These are phyloP conservation scores for Chlamydomonas schloesseri DNA, from an alignment of 139 green algal genomes.

Conservation along the genomic window DNA sequence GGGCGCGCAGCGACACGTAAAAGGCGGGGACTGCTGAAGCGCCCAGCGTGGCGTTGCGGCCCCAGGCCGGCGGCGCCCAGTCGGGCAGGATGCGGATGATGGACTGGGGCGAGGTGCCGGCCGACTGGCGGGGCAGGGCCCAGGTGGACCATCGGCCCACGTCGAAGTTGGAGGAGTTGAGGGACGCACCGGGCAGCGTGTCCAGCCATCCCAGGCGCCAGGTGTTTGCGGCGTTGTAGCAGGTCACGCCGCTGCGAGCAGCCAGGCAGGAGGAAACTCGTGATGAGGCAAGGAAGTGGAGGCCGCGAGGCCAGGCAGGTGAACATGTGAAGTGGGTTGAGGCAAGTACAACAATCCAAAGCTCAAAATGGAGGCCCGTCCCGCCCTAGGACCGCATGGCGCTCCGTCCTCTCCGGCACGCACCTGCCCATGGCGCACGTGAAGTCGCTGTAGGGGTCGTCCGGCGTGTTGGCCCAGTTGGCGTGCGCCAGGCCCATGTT, in stretches of 20 bases:
- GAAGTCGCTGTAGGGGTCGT: slow-evolving; percentile 7
- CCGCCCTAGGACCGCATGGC: too few species aligned
- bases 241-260: not conserved
- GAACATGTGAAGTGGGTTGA: too few species aligned
- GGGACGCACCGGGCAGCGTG: not conserved
- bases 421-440: slow-evolving; percentile 27
- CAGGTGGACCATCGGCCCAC: not conserved
- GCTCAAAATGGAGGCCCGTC: too few species aligned
- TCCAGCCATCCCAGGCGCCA: not conserved
- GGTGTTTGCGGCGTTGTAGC: not conserved
- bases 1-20: slow-evolving; percentile 1
- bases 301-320: too few species aligned
- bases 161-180: not conserved
- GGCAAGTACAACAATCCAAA: too few species aligned
- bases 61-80: not conserved
- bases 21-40: not conserved
- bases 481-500: not conserved
- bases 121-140: not conserved
- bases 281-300: too few species aligned
- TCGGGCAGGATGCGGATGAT: slow-evolving; percentile 5
- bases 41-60: too few species aligned
- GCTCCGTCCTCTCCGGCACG: too few species aligned
- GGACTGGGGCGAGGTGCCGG: not conserved
- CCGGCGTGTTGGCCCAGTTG: too few species aligned
- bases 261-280: too few species aligned